A percentile compares a stretch with the other conserved stretches of the same genome.
Conservation (phyloP, 169 alveolate species). For the Cryptosporidium sp. region DNA sequence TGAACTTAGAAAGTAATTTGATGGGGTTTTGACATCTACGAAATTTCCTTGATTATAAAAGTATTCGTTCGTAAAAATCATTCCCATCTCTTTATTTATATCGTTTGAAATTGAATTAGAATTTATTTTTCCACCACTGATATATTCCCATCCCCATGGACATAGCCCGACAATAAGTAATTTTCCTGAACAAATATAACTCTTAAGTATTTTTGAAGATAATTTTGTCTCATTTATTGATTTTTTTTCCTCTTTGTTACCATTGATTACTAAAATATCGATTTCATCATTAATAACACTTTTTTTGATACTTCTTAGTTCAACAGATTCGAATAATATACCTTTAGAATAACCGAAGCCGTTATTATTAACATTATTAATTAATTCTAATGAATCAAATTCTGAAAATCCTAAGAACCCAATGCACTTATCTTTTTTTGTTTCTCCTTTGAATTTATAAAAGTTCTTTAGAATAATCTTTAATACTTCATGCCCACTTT, state of each 20-base stretch:
- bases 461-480: constrained; percentile 7
- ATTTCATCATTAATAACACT: not conserved
- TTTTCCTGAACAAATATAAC: constrained; percentile 15
- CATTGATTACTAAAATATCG: constrained; percentile 43
- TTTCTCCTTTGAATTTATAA: not conserved
- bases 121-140: not conserved
- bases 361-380: not conserved
- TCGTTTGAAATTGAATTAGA: constrained; percentile 14
- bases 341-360: not conserved
- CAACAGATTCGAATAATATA: not conserved
- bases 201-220: constrained; percentile 11
- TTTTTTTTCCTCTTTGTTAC: constrained; percentile 8
- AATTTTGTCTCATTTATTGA: not conserved
- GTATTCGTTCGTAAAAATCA: constrained; percentile 42
- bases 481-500: constrained; percentile 14
- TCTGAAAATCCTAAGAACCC: constrained; percentile 52
- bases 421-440: not conserved
- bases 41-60: not conserved
- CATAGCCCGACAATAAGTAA: constrained; percentile 43
- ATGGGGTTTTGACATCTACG: not conserved
- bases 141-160: constrained; percentile 74
- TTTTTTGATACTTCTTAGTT: not conserved
- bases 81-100: constrained; percentile 37
- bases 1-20: constrained; percentile 4
- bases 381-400: constrained; percentile 3